A percentile compares a stretch with the other conserved stretches of the same genome.
phyloP scores from a whole-genome alignment of 1,284 basidiomycete genomes.

The Nidula niveotomentosa region DNA sequence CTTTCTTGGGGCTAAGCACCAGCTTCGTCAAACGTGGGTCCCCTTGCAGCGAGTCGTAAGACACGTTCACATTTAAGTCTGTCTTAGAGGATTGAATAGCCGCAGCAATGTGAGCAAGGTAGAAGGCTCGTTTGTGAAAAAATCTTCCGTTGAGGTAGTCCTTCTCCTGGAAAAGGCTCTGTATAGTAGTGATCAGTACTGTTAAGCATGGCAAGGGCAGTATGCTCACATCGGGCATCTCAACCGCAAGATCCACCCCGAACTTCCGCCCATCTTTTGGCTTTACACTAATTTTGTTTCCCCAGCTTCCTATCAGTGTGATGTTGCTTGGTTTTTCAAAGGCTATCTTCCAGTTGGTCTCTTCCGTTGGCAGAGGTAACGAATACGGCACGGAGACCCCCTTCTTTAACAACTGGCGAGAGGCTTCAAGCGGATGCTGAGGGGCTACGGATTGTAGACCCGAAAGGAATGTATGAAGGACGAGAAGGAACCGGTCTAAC shows the following conservation, averaged over 20 bases:
- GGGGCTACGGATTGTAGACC: slow-evolving; percentile 57
- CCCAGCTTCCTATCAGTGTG: slow-evolving; percentile 76
- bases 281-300: slow-evolving; percentile 64
- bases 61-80: slow-evolving; percentile 51
- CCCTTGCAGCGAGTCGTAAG: slow-evolving; percentile 60
- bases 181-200: not conserved
- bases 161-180: slow-evolving; percentile 91
- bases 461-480: slow-evolving; percentile 60
- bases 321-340: slow-evolving; percentile 71
- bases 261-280: slow-evolving; percentile 64
- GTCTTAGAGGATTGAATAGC: slow-evolving; percentile 50
- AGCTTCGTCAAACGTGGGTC: slow-evolving; percentile 74
- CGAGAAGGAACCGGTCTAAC: slow-evolving; percentile 64
- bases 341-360: slow-evolving; percentile 76
- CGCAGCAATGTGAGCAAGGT: slow-evolving; percentile 80
- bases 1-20: slow-evolving; percentile 55
- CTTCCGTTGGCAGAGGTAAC: slow-evolving; percentile 61
- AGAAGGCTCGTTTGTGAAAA: slow-evolving; percentile 93
- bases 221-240: slow-evolving; percentile 80
- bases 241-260: slow-evolving; percentile 80
- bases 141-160: slow-evolving; percentile 91
- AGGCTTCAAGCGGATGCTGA: slow-evolving; percentile 64
- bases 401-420: slow-evolving; percentile 50
- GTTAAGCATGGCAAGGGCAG: not conserved
- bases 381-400: slow-evolving; percentile 64